Base-by-base conservation (phyloP, 2,329 filamentous ascomycete genomes). In the Trichophyton verrucosum region DNA sequence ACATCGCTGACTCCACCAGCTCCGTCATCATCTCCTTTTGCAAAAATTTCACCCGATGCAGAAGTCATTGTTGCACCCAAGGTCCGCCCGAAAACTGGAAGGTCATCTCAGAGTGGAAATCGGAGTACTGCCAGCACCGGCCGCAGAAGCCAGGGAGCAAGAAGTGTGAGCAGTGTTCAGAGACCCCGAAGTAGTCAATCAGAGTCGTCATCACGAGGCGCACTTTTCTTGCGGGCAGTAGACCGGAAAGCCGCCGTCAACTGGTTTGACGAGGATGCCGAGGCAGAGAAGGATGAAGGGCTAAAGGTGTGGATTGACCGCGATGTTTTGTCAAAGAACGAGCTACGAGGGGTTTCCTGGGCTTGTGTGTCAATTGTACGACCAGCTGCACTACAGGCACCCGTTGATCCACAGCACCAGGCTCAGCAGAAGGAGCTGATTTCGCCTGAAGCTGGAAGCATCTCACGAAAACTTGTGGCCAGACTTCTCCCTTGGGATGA, bases 21-120 rank as follows among this genome's bases (percentile, higher is more conserved):
- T 3, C 74, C 87, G 1, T 77, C 83, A 1, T 82, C 85, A 57
- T 81, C 84, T 1, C 81, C 89, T 0, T 99, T 99, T 71, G 90
- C 89, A 27, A 97, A 96, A 74, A 89, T 99, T 58, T 88, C 89
- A 0, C 88, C 91, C 0, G 91, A 97, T 71, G 92, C 92, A 22
- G 94, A 99, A 74, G 91, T 99, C 57, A 95, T 97, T 65, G 94
- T 99, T 63, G 94, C 94, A 2, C 94, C 94, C 0, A 99, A 99
- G 76, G 87, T 86, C 27, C 83, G 92, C 60, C 81, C 87, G 47
- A 91, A 89, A 71, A 76, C 81, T 38, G 78, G 84, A 2, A 82
- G 86, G 61, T 81, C 76, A 62, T 75, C 77, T 33, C 82, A 79
- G n/a, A 83, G 85, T 42, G 90, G 95, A 66, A 90, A 82, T 69